Base-by-base conservation (phyloP, 371 early-diverging fungal genomes). In the Chytridium lagenaria region DNA sequence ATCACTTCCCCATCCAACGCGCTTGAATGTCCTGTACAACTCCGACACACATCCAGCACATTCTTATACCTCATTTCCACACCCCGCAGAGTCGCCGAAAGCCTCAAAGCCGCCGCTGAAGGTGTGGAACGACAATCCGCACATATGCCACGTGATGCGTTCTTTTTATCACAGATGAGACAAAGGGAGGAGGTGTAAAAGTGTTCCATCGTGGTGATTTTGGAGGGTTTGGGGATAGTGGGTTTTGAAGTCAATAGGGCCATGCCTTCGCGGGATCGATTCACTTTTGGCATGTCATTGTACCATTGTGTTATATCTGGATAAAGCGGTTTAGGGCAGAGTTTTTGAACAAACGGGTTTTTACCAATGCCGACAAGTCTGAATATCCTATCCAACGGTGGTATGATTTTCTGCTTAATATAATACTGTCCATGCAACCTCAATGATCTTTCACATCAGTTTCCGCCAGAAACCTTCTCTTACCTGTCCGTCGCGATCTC, bases 381-480 rank as follows among this genome's bases (percentile, higher is more conserved):
- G 57, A 95, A 91, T 23, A 95, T 79, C n/a, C 97, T 78, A 36
- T 87, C 78, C 10, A 96, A 78, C 0, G 92, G 88, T 0, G 94
- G 93, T n/a, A 93, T 90, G 37, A 94, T 88, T 81, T 93, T 92
- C 75, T 91, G 92, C 1, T 85, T 84, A 63, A 96, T 91, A 72
- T 96, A 95, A 75, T 94, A 95, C 40, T 85, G 86, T 12, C 88
- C 89, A 78, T 96, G 87, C 7, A 93, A 71, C 12, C 87, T 82
- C 23, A 93, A 77, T 0, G 84, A 76, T 40, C 88, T 88, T 57
- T 40, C 3, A 36, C 26, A n/a, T 28, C 16, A 23, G 22, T 37
- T 38, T 0, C 12, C 40, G 33, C 12, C 66, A 69, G 63, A 37
- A 26, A 30, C 51, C 37, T 30, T 15, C 23, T 38, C 19, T 86